Base-by-base conservation (phyloP, 1,284 basidiomycete genomes). In the Irpex lacteus region DNA sequence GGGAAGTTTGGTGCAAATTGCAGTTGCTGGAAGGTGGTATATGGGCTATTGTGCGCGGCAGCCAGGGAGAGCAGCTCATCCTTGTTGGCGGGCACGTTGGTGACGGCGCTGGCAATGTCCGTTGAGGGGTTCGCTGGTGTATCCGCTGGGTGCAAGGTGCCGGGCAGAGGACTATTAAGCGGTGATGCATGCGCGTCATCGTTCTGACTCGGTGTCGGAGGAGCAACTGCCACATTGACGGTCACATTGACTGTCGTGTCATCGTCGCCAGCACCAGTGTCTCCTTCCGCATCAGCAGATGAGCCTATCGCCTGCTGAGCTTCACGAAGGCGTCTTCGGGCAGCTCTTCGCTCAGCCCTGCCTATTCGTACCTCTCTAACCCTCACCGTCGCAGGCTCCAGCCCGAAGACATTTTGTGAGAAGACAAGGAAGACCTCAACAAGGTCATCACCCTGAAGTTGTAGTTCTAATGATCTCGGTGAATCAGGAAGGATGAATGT, bases 401-500 rank as follows among this genome's bases (percentile, higher is more conserved):
- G 76, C 8, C 94, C 93, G 72, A 95, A 95, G 18, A 95, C 90
- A 69, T 94, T 94, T 72, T 95, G 92, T 3, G 89, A 85, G 73
- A 95, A 95, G 2, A 95, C 90, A 26, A 95, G 80, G 75, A 94
- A 94, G 8, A 94, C 88, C 73, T 95, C 93, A 3, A 95, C 92
- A 2, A 95, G 82, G 70, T 95, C 93, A 72, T 95, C 93, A 8
- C 93, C 93, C 76, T 95, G 93, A n/a, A 95, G 79, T 73, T 95
- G 91, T 38, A 95, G 80, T 74, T 95, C 94, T 60, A 95, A 77
- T 4, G 90, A 91, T 53, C 90, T 85, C 8, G 93, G 93, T 18
- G 92, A 93, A 72, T 95, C 93, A 0, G 93, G 93, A 32, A 95
- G 79, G 67, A 95, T 95, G 74, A 95, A 95, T 1, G 93, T 95